Evolutionary conservation across 768 basidiomycete genomes (phyloP).

Genomic region (Mycena crocata): DNA sequence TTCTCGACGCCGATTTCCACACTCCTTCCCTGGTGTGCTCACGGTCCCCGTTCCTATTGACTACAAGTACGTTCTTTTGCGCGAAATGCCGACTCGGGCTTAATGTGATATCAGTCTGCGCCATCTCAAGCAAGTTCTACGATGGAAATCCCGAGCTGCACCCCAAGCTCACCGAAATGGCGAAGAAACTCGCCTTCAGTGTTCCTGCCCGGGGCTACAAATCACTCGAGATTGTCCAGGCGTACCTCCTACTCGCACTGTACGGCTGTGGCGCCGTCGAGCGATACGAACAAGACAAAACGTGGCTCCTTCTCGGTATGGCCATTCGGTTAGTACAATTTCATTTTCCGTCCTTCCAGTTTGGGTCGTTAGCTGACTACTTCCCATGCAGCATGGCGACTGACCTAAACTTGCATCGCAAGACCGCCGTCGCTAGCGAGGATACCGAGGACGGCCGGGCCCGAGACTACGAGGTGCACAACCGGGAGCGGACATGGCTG

Average conservation of each 20-base stretch:
- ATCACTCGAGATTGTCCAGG: constrained; percentile 95
- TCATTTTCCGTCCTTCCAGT: constrained; percentile 10
- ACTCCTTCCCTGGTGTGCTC: constrained; percentile 95
- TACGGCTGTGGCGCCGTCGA: constrained; percentile 97
- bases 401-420: constrained; percentile 94
- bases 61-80: constrained; percentile 74
- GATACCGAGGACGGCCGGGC: constrained; percentile 85
- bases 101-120: constrained; percentile 73
- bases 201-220: constrained; percentile 91
- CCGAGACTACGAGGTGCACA: constrained; percentile 88
- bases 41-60: constrained; percentile 93
- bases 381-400: constrained; percentile 81
- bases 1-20: constrained; percentile 91
- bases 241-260: constrained; percentile 87
- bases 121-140: constrained; percentile 95
- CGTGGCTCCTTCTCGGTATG: constrained; percentile 92
- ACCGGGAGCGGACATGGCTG: constrained; percentile 95
- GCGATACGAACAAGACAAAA: constrained; percentile 95
- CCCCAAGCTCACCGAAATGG: constrained; percentile 79
- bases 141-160: constrained; percentile 85
- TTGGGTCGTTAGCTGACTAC: constrained; percentile 25
- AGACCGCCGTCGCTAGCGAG: constrained; percentile 68
- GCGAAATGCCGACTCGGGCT: constrained; percentile 16
- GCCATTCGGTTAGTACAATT: constrained; percentile 70
- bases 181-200: constrained; percentile 88